Percentiles rank a stretch among this genome's conserved stretches.
Conservation (phyloP, 1,139 yeast genomes). For the Suhomyces taliae region DNA sequence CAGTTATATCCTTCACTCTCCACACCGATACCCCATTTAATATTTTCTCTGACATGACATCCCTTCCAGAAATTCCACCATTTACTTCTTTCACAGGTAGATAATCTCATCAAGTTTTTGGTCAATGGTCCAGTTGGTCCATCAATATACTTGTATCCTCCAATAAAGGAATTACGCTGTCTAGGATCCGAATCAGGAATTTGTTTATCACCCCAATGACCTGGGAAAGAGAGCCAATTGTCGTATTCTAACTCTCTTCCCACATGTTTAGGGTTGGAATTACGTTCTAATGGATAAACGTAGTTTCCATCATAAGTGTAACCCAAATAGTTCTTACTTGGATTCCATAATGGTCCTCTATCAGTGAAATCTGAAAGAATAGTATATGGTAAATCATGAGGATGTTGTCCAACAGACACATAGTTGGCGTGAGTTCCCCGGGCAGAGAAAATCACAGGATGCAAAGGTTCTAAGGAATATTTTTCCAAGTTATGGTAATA, state of each 20-base stretch:
- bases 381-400: conserved; percentile 91
- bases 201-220: conserved; percentile 90
- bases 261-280: conserved; percentile 41
- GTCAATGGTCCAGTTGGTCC: conserved; percentile 90
- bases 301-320: conserved; percentile 69
- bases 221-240: conserved; percentile 76
- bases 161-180: conserved; percentile 77
- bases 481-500: conserved; percentile 74
- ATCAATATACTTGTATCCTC: conserved; percentile 84
- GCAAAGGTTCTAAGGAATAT: conserved; percentile 45
- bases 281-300: conserved; percentile 41
- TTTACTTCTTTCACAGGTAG: conserved; percentile 80
- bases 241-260: conserved; percentile 67
- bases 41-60: conserved; percentile 72
- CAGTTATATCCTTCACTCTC: conserved; percentile 79
- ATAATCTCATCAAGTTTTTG: conserved; percentile 66
- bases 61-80: conserved; percentile 81
- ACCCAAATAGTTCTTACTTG: conserved; percentile 74
- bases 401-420: conserved; percentile 93
- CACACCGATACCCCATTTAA: conserved; percentile 83
- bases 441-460: conserved; percentile 83
- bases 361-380: conserved; percentile 92
- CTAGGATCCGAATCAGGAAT: conserved; percentile 67
- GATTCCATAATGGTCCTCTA: conserved; percentile 94
- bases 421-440: conserved; percentile 97